These are phyloP conservation scores for Silybum marianum DNA, from an alignment of 129 eudicot species.

Conservation along the genomic window DNA sequence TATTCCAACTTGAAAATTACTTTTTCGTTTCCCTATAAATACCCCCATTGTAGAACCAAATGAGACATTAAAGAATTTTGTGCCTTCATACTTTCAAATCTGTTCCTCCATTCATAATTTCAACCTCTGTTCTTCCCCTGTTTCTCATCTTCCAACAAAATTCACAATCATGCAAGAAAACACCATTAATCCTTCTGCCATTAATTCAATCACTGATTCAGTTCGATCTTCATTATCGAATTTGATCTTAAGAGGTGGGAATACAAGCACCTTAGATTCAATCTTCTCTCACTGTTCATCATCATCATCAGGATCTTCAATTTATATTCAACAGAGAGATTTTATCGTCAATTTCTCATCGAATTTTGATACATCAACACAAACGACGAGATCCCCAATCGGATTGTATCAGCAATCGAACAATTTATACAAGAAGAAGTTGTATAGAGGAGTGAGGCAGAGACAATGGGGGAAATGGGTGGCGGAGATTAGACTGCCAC, in stretches of 20 bases:
- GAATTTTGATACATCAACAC: slow-evolving; percentile 27
- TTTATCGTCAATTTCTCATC: slow-evolving; percentile 44
- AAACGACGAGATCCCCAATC: slow-evolving; percentile 12
- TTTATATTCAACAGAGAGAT: slow-evolving; percentile 71
- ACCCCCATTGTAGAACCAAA: slow-evolving; percentile 11
- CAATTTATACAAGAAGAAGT: slow-evolving; percentile 49
- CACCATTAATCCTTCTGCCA: slow-evolving; percentile 20
- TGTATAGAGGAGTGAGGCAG: slow-evolving; percentile 94
- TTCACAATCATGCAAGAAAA: slow-evolving; percentile 44
- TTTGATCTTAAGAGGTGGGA: slow-evolving; percentile 58
- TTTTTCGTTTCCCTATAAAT: slow-evolving; percentile 22
- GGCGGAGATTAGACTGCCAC: slow-evolving; percentile 90
- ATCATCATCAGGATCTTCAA: slow-evolving; percentile 46
- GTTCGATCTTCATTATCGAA: slow-evolving; percentile 65
- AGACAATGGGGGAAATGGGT: slow-evolving; percentile 99
- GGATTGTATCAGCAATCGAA: neutral
- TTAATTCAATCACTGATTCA: slow-evolving; percentile 24
- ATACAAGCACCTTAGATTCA: slow-evolving; percentile 75
- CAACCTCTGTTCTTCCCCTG: slow-evolving; percentile 25
- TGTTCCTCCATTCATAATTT: neutral
- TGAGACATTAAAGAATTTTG: neutral
- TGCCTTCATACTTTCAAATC: neutral
- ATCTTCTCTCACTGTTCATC: slow-evolving; percentile 58
- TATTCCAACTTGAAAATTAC: neutral
- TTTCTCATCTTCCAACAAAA: slow-evolving; percentile 12